Base-by-base conservation (phyloP, 225 moss, liverwort and hornwort genomes). In the Marchantia polymorpha region DNA sequence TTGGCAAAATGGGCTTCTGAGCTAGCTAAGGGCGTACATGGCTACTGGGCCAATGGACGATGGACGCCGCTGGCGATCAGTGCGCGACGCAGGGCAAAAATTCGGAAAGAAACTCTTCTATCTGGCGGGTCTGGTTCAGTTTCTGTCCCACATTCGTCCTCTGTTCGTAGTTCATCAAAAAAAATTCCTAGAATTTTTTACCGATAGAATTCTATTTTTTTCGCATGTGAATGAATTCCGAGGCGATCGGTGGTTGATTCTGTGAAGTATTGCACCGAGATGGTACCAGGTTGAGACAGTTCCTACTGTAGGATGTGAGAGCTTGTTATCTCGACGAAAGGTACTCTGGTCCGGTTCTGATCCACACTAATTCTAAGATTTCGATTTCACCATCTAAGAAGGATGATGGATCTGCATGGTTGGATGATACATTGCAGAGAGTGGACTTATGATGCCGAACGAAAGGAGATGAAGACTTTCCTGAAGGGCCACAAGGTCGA, bases 401-500 rank as follows among this genome's bases (percentile, higher is more conserved):
- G 6, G n/a, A 65, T 77, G 50, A 77, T 49, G 20, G 77, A 77
- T 47, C 7, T 46, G 14, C 14, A 23, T 26, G 63, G 10, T 2
- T 77, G 60, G 26, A 22, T 7, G 9, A 61, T 68, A 12, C 75
- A 74, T 4, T 83, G 82, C 86, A 95, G 95, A 79, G 91, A 92
- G 49, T 96, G 96, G 92, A 86, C 89, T 10, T 92, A 91, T 72
- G 96, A 92, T 83, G 89, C 91, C 69, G 89, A 91, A 65, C 87
- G 96, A 30, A 92, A 83, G 84, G 90, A 90, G 70, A 91, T 90
- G 90, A 91, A 76, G 80, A 96, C 89, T 70, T 87, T 84, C 61
- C 90, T 94, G 81, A 96, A 96, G 73, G 94, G 96, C 13, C 92
- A 93, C 84, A 96, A 96, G 87, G 94, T 92, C 54, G 94, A 96